These are phyloP conservation scores for Ochromonas danica DNA, from an alignment of 108 stramenopile species.

Conservation along the genomic window DNA sequence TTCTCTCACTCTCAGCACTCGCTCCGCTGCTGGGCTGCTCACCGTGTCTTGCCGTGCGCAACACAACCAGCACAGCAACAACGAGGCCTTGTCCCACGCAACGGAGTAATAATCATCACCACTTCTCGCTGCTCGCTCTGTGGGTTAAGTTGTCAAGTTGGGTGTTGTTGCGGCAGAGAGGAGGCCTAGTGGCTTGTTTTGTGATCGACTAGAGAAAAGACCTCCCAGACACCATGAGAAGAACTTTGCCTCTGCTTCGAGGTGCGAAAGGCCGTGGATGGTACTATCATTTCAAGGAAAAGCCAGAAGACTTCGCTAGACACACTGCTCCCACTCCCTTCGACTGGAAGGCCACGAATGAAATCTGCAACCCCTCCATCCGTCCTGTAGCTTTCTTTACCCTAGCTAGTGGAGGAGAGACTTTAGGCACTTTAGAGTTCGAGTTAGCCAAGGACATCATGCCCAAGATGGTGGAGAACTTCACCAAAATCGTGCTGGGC, in stretches of 20 bases:
- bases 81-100: too few relatives aligned
- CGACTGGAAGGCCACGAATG: constrained; percentile 3
- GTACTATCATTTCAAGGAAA: not conserved
- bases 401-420: not conserved
- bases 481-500: not conserved
- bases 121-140: too few relatives aligned
- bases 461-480: constrained; percentile 10
- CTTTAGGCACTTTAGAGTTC: not conserved
- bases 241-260: not conserved
- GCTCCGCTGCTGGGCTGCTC: too few relatives aligned
- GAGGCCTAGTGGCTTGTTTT: too few relatives aligned
- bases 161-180: too few relatives aligned
- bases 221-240: not conserved
- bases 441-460: constrained; percentile 25
- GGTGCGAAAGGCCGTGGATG: constrained; percentile 35
- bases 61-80: too few relatives aligned
- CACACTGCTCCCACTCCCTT: not conserved
- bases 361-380: too few relatives aligned
- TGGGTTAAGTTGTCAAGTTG: too few relatives aligned
- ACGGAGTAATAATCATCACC: too few relatives aligned
- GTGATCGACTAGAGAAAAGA: too few relatives aligned
- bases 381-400: constrained; percentile 12
- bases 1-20: too few relatives aligned
- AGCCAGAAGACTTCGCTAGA: not conserved
- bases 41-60: too few relatives aligned